These are phyloP conservation scores for Kwoniella shandongensis DNA, from an alignment of 768 basidiomycete genomes.

Conservation along the genomic window DNA sequence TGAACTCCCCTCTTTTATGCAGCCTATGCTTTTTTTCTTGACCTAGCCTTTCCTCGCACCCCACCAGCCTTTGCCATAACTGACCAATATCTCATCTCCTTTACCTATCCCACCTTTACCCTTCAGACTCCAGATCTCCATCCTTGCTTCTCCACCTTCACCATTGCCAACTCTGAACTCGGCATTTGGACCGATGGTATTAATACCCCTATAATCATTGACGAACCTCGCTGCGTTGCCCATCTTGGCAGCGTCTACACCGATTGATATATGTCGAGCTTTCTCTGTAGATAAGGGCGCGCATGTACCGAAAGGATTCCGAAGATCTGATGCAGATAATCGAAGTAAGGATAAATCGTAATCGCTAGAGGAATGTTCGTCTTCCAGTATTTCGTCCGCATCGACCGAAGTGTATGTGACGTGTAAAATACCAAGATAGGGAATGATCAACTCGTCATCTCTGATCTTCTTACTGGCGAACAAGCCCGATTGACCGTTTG, in stretches of 20 bases:
- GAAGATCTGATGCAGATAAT: conserved; percentile 29
- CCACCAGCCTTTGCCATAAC: conserved; percentile 90
- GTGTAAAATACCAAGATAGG: conserved; percentile 83
- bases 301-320: conserved; percentile 33
- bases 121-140: conserved; percentile 67
- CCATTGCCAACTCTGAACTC: conserved; percentile 45
- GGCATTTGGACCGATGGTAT: conserved; percentile 34
- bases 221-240: conserved; percentile 88
- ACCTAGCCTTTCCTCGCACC: conserved; percentile 54
- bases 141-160: conserved; percentile 62
- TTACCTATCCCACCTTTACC: conserved; percentile 61
- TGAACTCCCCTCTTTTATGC: too few relatives aligned
- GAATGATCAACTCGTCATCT: conserved; percentile 67
- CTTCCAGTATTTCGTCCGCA: neutral
- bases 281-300: too few relatives aligned
- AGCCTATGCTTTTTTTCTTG: conserved; percentile 7
- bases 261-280: conserved; percentile 59
- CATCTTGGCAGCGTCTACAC: conserved; percentile 68
- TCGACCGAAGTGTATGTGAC: conserved; percentile 64
- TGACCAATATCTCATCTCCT: conserved; percentile 81
- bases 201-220: conserved; percentile 87
- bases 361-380: conserved; percentile 56
- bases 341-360: conserved; percentile 74
- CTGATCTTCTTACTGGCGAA: conserved; percentile 74
- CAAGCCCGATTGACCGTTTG: conserved; percentile 73